Percentiles rank a stretch among this genome's conserved stretches.
Evolutionary conservation across 345 rosid species (phyloP).

Genomic region (Gossypium herbaceum): DNA sequence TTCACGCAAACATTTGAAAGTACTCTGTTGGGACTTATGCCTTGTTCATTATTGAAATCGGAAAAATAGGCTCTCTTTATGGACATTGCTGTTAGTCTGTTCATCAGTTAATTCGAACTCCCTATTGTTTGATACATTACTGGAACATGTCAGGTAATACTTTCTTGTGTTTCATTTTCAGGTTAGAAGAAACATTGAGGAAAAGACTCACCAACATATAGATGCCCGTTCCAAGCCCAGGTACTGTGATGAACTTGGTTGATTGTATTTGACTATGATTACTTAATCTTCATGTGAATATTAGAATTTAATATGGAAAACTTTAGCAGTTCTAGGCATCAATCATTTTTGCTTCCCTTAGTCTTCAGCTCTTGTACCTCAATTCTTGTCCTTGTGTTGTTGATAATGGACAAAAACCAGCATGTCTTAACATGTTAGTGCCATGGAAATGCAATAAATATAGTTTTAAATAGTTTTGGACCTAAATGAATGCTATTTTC

Average conservation of each 20-base stretch:
- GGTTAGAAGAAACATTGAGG: slow-evolving; percentile 57
- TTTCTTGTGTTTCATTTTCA: slow-evolving; percentile 22
- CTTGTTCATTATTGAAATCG: background rate
- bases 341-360: background rate
- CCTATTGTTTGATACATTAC: background rate
- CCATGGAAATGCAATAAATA: background rate
- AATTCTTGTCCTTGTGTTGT: background rate
- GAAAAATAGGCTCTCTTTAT: background rate
- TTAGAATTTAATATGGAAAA: slow-evolving; percentile 8
- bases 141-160: background rate
- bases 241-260: slow-evolving; percentile 30
- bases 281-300: background rate
- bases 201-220: slow-evolving; percentile 41
- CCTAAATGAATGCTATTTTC: background rate
- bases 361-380: background rate
- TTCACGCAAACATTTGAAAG: background rate
- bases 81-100: background rate
- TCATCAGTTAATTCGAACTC: background rate
- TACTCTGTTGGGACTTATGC: background rate
- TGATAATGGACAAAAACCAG: background rate
- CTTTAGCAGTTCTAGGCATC: background rate
- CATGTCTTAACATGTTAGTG: background rate
- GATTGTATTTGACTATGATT: background rate
- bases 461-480: background rate
- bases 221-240: slow-evolving; percentile 93